Conservation (phyloP, 192 early-diverging fungal genomes). For the Rhizophagus sp. region DNA sequence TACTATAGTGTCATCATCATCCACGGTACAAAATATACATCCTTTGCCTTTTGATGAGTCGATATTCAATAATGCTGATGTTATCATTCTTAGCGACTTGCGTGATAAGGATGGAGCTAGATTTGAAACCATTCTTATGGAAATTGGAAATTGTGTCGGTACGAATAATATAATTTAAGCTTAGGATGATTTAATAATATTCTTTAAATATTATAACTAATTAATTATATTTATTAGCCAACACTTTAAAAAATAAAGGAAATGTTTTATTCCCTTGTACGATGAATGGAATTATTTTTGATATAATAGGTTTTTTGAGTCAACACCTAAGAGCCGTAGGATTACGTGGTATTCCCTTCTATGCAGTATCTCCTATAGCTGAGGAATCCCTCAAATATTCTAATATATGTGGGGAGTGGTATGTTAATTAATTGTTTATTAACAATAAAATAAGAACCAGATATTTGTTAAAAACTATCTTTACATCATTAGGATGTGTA, state of each 20-base stretch:
- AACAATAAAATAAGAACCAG: no score
- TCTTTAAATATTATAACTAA: neutral
- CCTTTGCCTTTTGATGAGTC: slow-evolving; percentile 50
- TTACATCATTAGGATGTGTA: slow-evolving; percentile 53
- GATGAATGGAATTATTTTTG: slow-evolving; percentile 73
- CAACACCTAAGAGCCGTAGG: slow-evolving; percentile 58
- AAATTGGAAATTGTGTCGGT: slow-evolving; percentile 32
- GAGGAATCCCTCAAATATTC: slow-evolving; percentile 77
- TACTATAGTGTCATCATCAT: slow-evolving; percentile 50
- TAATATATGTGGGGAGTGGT: slow-evolving; percentile 88
- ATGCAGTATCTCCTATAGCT: slow-evolving; percentile 75
- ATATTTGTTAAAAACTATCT: neutral
- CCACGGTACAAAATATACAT: slow-evolving; percentile 44
- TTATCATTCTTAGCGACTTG: slow-evolving; percentile 49
- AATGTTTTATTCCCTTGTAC: slow-evolving; percentile 72
- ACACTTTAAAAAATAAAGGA: slow-evolving; percentile 45
- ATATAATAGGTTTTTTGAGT: slow-evolving; percentile 66
- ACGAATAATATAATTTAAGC: neutral
- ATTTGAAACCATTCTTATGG: slow-evolving; percentile 40
- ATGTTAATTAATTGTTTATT: neutral
- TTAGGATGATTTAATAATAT: no score
- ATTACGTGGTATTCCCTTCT: slow-evolving; percentile 59
- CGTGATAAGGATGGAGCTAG: slow-evolving; percentile 31
- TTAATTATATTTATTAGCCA: slow-evolving; percentile 14
- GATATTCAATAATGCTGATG: slow-evolving; percentile 46